Evolutionary conservation across 805 yeast genomes (phyloP).

Genomic region (Candida parachauliodes): DNA sequence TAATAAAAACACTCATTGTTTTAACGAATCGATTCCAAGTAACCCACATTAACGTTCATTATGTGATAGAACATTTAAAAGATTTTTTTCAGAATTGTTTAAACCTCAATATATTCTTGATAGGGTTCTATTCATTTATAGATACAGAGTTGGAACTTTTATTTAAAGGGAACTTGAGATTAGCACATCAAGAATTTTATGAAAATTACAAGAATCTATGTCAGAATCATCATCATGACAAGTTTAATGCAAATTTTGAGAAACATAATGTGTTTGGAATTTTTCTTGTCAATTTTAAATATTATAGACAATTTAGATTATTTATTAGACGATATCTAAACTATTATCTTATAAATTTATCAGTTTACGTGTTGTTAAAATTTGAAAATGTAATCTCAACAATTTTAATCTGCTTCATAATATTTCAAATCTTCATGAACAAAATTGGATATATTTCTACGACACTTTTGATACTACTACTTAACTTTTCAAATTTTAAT

Average conservation of each 20-base stretch:
- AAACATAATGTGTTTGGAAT: not conserved
- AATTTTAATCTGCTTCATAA: conserved; percentile 37
- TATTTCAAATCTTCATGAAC: conserved; percentile 42
- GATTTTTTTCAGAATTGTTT: conserved; percentile 36
- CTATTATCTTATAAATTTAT: conserved; percentile 19
- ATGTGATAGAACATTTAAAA: conserved; percentile 6
- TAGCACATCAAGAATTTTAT: conserved; percentile 29
- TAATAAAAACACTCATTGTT: conserved; percentile 15
- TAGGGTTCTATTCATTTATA: conserved; percentile 28
- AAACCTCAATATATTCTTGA: conserved; percentile 37
- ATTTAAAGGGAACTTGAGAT: conserved; percentile 35
- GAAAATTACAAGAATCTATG: conserved; percentile 14
- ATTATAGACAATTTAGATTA: conserved; percentile 16
- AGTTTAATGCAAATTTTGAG: not conserved
- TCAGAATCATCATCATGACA: not conserved
- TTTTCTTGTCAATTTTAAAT: conserved; percentile 9
- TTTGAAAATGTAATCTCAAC: conserved; percentile 32
- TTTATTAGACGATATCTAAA: conserved; percentile 23
- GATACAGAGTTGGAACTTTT: conserved; percentile 38
- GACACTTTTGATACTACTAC: conserved; percentile 27
- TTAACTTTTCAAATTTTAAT: conserved; percentile 32
- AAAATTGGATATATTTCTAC: conserved; percentile 48
- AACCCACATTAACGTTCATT: not conserved
- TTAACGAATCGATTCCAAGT: conserved; percentile 7
- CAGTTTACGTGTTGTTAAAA: conserved; percentile 1